A percentile compares a stretch with the other conserved stretches of the same genome.
Evolutionary conservation across 495 filamentous ascomycete genomes (phyloP).

Genomic region (Tricharina praecox): DNA sequence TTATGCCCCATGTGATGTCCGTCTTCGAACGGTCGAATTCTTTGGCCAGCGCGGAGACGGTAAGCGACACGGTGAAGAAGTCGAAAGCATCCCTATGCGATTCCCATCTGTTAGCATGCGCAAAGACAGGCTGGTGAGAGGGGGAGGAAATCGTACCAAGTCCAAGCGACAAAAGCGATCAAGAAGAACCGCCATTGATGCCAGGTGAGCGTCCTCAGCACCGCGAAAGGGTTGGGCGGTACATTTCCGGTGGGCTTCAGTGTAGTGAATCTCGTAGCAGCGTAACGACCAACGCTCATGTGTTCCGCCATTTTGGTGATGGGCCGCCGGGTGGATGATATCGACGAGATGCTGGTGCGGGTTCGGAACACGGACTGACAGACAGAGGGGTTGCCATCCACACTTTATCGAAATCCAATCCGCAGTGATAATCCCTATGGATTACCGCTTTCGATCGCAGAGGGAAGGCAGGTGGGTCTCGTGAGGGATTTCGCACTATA

Average conservation of each 20-base stretch:
- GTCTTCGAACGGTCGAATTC: constrained; percentile 45
- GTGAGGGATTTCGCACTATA: no score
- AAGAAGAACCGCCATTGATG: constrained; percentile 79
- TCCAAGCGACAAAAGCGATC: constrained; percentile 54
- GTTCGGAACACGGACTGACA: no score
- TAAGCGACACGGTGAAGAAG: constrained; percentile 59
- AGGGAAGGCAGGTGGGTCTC: no score
- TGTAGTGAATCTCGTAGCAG: constrained; percentile 52
- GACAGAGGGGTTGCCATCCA: no score
- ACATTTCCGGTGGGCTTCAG: constrained; percentile 49
- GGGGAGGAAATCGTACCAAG: constrained; percentile 39
- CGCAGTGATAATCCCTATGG: no score
- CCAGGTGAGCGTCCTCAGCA: constrained; percentile 48
- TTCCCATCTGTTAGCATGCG: constrained; percentile 52
- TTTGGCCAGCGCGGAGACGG: constrained; percentile 46
- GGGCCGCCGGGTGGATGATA: not conserved
- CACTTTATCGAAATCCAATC: no score
- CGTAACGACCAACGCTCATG: constrained; percentile 39
- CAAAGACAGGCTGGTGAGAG: constrained; percentile 59
- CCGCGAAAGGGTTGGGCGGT: constrained; percentile 62
- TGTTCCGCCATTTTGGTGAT: not conserved
- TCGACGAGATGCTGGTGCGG: no score
- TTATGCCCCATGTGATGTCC: constrained; percentile 44
- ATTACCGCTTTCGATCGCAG: no score
- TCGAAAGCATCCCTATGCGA: constrained; percentile 44